phyloP scores from a whole-genome alignment of 257 asterid species.

The Solanum medicagineum region DNA sequence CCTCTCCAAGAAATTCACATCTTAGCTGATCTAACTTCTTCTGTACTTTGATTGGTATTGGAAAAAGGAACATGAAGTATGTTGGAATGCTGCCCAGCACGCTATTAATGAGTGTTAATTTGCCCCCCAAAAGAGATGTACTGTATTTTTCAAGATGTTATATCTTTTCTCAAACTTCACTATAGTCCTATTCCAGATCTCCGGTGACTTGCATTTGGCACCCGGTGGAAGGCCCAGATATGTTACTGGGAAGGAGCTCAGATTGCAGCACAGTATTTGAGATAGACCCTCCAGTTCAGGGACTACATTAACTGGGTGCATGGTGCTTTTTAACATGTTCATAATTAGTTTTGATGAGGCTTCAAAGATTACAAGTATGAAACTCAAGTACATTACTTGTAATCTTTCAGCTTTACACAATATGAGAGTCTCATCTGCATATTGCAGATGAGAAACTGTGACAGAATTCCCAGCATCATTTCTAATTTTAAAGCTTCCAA shows the following conservation, averaged over 20 bases:
- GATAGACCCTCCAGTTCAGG: background rate
- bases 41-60: background rate
- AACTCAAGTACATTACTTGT: background rate
- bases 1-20: background rate
- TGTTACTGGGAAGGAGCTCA: background rate
- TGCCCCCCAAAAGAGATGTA: background rate
- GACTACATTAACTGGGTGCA: background rate
- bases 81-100: background rate
- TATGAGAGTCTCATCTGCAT: background rate
- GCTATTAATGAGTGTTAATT: background rate
- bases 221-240: background rate
- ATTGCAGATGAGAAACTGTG: background rate
- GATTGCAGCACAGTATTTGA: background rate
- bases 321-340: background rate
- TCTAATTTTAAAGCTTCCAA: background rate
- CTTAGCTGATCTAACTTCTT: background rate
- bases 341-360: background rate
- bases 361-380: background rate
- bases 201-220: background rate
- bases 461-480: background rate
- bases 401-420: background rate
- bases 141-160: background rate
- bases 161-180: background rate
- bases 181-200: background rate
- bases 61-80: background rate